Conservation (phyloP, 78 protist species). For the Cavenderia fasciculata region DNA sequence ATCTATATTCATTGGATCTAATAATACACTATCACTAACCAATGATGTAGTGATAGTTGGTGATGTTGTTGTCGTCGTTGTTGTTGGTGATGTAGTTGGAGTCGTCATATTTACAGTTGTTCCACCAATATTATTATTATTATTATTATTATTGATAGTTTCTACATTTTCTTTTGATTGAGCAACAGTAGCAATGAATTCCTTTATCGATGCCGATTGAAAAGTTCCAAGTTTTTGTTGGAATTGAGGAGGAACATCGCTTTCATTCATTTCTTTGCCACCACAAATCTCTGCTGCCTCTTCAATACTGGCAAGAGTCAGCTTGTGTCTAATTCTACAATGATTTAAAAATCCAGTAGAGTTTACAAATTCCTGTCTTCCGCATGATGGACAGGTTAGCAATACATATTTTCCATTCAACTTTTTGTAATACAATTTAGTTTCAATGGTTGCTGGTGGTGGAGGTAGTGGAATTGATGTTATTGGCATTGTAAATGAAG, state of each 20-base stretch:
- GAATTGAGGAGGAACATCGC: not conserved
- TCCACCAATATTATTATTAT: too few species aligned
- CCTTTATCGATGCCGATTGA: not conserved
- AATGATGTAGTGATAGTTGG: not conserved
- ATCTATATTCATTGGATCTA: too few species aligned
- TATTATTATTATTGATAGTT: not conserved
- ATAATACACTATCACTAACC: too few species aligned
- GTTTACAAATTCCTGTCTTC: not conserved
- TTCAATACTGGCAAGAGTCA: not conserved
- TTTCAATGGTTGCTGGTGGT: not conserved
- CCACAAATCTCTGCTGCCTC: slow-evolving; percentile 30
- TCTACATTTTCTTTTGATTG: not conserved
- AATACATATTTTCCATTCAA: not conserved
- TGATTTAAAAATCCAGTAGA: slow-evolving; percentile 36
- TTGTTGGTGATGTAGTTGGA: not conserved
- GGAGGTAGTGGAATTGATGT: not conserved
- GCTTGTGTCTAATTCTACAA: slow-evolving; percentile 16
- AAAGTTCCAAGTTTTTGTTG: not conserved
- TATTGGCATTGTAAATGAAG: not conserved
- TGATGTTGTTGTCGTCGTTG: slow-evolving; percentile 6
- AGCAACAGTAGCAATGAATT: not conserved
- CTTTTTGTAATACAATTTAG: not conserved
- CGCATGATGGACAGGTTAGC: slow-evolving; percentile 28
- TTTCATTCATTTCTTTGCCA: not conserved
- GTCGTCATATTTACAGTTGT: not conserved